Evolutionary conservation across 805 yeast genomes (phyloP), one percentile per base, ranked within the genome.

Genomic region (Ogataea ganodermae): DNA sequence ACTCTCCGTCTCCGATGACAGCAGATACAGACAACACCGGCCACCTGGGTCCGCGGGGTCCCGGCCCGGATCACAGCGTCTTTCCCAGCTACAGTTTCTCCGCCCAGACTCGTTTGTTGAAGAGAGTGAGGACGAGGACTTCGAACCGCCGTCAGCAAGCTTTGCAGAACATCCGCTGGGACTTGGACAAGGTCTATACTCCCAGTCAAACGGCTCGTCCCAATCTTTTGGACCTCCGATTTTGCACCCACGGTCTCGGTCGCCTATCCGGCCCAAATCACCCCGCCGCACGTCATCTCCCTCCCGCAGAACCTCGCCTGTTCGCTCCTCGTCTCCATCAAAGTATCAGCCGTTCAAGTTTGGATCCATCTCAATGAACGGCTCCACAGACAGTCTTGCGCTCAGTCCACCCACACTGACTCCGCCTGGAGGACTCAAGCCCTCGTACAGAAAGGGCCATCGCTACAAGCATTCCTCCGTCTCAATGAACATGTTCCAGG

Each of bases 391-490:
- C 17, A 56, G 46, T 21, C 42, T 59, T 8, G n/a, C 51, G 6
- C 44, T 39, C 10, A 48, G 26, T 31, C 55, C 33, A 43, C 45
- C 28, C 10, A 13, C 42, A 5, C 27, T 47, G 35, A 27, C 33
- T 5, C 51, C 56, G 3, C 46, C 46, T 4, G 40, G 30, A 9
- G 52, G 51, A 6, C 66, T 70, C 10, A 76, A 71, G 59, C 80
- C 89, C 1, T 82, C 86, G 0, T 88, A 83, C 58, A 83, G 99
- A 73, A 82, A 91, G 57, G 99, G 99, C 6, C 99, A 92, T 67
- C 79, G 92, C 57, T 92, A 92, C 64, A 92, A 92, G 64, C 98
- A 92, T 66, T 90, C 97, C 2, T 90, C 97, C 7, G 96, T 92
- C 5, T 89, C 96, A 4, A 86, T 92, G 94, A 91, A 92, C 65